These are phyloP conservation scores for Solioccasus polychromus DNA, from an alignment of 768 basidiomycete species.

Conservation along the genomic window DNA sequence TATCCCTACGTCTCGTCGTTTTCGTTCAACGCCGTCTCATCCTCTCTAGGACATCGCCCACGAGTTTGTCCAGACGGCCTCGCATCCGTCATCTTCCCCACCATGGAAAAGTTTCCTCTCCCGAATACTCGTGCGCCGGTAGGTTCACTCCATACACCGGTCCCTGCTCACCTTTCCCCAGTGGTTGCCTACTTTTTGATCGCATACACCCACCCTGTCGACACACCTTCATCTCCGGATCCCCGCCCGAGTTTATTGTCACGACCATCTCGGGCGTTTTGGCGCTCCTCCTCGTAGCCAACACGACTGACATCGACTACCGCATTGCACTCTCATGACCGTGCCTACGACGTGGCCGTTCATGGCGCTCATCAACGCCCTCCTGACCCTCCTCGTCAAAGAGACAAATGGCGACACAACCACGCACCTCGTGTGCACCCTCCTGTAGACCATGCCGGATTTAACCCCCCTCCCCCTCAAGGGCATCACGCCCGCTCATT, in stretches of 20 bases:
- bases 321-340: slow-evolving; percentile 62
- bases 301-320: slow-evolving; percentile 86
- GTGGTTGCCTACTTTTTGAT: slow-evolving; percentile 59
- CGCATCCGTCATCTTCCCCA: slow-evolving; percentile 54
- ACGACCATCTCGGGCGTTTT: slow-evolving; percentile 63
- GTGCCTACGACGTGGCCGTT: slow-evolving; percentile 56
- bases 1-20: slow-evolving; percentile 40
- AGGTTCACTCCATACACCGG: slow-evolving; percentile 14
- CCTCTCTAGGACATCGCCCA: slow-evolving; percentile 45
- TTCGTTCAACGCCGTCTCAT: slow-evolving; percentile 8
- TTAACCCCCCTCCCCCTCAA: no score
- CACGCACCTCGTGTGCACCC: slow-evolving; percentile 47
- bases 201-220: slow-evolving; percentile 50
- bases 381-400: slow-evolving; percentile 54
- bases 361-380: slow-evolving; percentile 36
- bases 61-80: slow-evolving; percentile 66
- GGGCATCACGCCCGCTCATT: no score
- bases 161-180: slow-evolving; percentile 21
- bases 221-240: slow-evolving; percentile 37
- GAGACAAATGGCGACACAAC: slow-evolving; percentile 75
- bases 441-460: no score
- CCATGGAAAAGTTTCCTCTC: slow-evolving; percentile 76
- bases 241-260: slow-evolving; percentile 38
- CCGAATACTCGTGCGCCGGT: slow-evolving; percentile 74
- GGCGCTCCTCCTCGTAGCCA: slow-evolving; percentile 71